Base-by-base conservation (phyloP, 164 flowering plant genomes). In the Sedum album region DNA sequence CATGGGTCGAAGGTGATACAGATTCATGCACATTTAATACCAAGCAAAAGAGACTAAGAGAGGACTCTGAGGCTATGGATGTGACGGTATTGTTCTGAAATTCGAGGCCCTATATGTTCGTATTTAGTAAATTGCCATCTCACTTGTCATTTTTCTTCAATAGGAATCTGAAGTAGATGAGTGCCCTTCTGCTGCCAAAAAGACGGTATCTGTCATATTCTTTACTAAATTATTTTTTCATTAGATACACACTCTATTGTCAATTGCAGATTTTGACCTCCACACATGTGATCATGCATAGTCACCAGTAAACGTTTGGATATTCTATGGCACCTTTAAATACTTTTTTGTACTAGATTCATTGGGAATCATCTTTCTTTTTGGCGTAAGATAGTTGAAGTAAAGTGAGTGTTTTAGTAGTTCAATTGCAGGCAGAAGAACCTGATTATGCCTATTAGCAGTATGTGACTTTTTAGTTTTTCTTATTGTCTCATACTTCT, bases 41-140 rank as follows among this genome's bases (percentile, higher is more conserved):
- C 21, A 78, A 93, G 68, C 96, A 91, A 69, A 94, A 91, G 85
- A 90, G 99, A 15, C 73, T 20, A 15, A 85, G 99, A 72, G 85
- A 77, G 42, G 48, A 44, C 17, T 78, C 75, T 69, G 70, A 76
- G 60, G 71, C 72, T 70, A 62, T 31, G 36, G 80, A 78, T 67
- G 68, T 65, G 62, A 77, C 75, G 81, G 87, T 84, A 65, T 31
- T 73, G 57, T 69, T 65, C 64, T 78, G 84, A 70, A 4, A 44
- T 73, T 23, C 13, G 28, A 21, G 60, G 65, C 41, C 42, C 53
- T 14, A 25, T 15, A 18, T 21, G 57, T 13, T 10, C 66, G 15
- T 8, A 5, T 31, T 62, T 5, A n/a, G 20, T 65, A 8, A n/a
- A 41, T 18, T 7, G 26, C 1, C 2, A n/a, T 36, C 67, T 65